phyloP scores from a whole-genome alignment of 1,139 yeast genomes.

The Yamadazyma diddensiae region DNA sequence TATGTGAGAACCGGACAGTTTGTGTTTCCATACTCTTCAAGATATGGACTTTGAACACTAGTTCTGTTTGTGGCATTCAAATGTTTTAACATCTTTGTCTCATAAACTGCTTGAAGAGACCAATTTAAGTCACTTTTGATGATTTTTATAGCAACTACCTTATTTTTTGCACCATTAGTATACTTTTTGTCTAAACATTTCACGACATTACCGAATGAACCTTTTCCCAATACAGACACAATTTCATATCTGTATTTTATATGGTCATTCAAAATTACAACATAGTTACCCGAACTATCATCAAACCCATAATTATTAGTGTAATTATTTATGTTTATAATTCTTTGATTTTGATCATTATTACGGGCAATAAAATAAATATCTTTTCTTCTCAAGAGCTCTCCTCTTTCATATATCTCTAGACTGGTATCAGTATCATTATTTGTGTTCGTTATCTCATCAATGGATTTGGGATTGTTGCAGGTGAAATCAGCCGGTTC shows the following conservation, averaged over 20 bases:
- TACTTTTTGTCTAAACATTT: conserved; percentile 67
- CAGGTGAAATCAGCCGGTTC: conserved; percentile 5
- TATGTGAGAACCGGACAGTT: conserved; percentile 50
- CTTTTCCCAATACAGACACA: conserved; percentile 60
- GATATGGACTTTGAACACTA: conserved; percentile 14
- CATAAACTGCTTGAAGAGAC: conserved; percentile 77
- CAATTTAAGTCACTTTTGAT: conserved; percentile 72
- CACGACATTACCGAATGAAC: conserved; percentile 82
- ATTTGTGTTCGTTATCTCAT: conserved; percentile 2
- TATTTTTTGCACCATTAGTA: conserved; percentile 19
- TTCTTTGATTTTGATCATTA: conserved; percentile 12
- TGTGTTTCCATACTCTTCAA: conserved; percentile 11
- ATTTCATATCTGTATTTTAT: conserved; percentile 74
- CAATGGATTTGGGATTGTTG: conserved; percentile 7
- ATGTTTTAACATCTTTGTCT: conserved; percentile 63
- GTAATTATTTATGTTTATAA: conserved; percentile 44
- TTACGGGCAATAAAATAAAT: conserved; percentile 37
- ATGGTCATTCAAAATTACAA: conserved; percentile 61
- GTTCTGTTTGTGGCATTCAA: conserved; percentile 22
- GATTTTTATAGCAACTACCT: conserved; percentile 68
- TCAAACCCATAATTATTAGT: conserved; percentile 68
- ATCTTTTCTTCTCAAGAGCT: conserved; percentile 39
- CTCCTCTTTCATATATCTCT: conserved; percentile 53
- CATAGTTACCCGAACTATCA: conserved; percentile 64
- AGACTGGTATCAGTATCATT: conserved; percentile 17